Conservation (phyloP, 108 stramenopile species). For the Fragilaria crotonensis region DNA sequence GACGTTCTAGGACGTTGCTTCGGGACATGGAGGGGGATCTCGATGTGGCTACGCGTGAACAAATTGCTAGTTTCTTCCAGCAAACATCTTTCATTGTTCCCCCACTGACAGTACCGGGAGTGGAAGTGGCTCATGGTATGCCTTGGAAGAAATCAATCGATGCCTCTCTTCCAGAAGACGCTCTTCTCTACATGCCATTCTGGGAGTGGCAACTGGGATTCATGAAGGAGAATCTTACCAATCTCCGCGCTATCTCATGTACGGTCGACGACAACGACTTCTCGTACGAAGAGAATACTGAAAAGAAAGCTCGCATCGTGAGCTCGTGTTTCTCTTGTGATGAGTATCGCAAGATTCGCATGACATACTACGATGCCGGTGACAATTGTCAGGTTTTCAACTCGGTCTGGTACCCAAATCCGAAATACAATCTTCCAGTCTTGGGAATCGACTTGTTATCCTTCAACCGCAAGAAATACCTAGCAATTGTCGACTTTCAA, state of each 20-base stretch:
- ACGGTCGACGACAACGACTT: slow-evolving; percentile 48
- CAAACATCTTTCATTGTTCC: background rate
- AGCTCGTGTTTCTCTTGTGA: slow-evolving; percentile 60
- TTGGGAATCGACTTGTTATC: slow-evolving; percentile 88
- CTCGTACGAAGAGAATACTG: slow-evolving; percentile 53
- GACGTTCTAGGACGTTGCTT: background rate
- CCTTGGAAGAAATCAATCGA: slow-evolving; percentile 75
- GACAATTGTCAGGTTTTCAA: slow-evolving; percentile 93
- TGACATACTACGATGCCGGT: slow-evolving; percentile 96
- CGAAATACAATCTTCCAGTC: slow-evolving; percentile 87
- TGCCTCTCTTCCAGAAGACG: slow-evolving; percentile 29
- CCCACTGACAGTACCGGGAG: background rate
- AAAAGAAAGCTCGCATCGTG: slow-evolving; percentile 73
- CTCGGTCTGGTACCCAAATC: slow-evolving; percentile 87
- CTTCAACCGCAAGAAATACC: slow-evolving; percentile 87
- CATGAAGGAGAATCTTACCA: slow-evolving; percentile 60
- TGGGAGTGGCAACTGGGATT: slow-evolving; percentile 85
- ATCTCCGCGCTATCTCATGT: slow-evolving; percentile 59
- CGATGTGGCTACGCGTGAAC: background rate
- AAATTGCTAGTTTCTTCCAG: background rate
- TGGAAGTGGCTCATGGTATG: slow-evolving; percentile 65
- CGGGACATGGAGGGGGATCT: background rate
- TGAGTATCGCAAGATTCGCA: slow-evolving; percentile 86
- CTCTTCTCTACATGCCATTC: slow-evolving; percentile 80
- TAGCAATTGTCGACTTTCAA: slow-evolving; percentile 93